phyloP scores from a whole-genome alignment of 139 green algal genomes.

The Edaphochlamys debaryana region DNA sequence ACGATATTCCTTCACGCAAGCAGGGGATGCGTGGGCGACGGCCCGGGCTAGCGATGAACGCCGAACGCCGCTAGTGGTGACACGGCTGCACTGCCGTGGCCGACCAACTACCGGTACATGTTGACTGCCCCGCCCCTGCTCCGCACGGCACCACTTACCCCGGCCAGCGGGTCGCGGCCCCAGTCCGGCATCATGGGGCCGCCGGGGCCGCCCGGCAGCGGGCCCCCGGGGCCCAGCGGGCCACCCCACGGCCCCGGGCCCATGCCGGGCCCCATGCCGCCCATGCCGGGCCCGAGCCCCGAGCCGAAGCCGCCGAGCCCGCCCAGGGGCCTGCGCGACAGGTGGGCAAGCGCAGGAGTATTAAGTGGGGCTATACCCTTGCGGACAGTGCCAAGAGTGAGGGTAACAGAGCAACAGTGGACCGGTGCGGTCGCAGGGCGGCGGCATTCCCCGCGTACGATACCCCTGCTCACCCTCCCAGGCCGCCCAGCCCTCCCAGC shows the following conservation, averaged over 20 bases:
- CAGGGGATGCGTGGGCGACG: too few relatives aligned
- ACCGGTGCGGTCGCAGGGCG: too few relatives aligned
- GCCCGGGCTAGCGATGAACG: too few relatives aligned
- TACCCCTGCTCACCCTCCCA: slow-evolving; percentile 17
- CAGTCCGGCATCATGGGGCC: slow-evolving; percentile 26
- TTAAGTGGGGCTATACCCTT: neutral
- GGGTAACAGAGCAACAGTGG: too few relatives aligned
- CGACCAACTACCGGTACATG: too few relatives aligned
- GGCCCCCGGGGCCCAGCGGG: slow-evolving; percentile 15
- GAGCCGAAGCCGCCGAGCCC: slow-evolving; percentile 11
- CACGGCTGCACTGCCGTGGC: too few relatives aligned
- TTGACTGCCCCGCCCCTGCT: too few relatives aligned
- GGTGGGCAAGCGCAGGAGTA: too few relatives aligned
- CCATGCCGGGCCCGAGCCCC: slow-evolving; percentile 2
- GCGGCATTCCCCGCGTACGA: too few relatives aligned
- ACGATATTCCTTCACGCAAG: too few relatives aligned
- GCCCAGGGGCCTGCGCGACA: slow-evolving; percentile 4
- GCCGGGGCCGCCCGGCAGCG: slow-evolving; percentile 2
- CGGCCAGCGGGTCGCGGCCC: slow-evolving; percentile 19
- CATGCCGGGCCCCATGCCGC: slow-evolving; percentile 18
- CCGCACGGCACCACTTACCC: neutral
- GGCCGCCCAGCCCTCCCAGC: slow-evolving; percentile 1
- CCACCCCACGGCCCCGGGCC: slow-evolving; percentile 23
- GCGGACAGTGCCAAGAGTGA: too few relatives aligned
- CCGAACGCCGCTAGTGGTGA: too few relatives aligned